phyloP scores from a whole-genome alignment of 768 basidiomycete species.

The Kwoniella bestiolae region DNA sequence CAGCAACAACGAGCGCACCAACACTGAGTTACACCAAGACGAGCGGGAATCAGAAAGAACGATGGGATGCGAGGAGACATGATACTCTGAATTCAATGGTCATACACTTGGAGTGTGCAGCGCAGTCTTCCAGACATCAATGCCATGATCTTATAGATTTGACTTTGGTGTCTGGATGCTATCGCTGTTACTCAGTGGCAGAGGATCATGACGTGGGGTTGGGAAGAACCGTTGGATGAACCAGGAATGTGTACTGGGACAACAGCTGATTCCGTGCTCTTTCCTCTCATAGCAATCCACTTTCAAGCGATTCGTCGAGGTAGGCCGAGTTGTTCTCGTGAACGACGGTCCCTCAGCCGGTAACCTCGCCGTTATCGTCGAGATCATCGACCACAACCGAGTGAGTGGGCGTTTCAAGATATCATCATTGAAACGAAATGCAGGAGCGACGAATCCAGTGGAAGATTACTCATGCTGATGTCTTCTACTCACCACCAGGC shows the following conservation, averaged over 20 bases:
- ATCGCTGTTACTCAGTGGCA: too few relatives aligned
- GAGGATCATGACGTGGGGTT: too few relatives aligned
- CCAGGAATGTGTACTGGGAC: background rate
- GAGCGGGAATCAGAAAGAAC: background rate
- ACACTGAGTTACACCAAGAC: too few relatives aligned
- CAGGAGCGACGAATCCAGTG: too few relatives aligned
- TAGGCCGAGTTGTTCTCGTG: slow-evolving; percentile 96
- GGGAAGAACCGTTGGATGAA: too few relatives aligned
- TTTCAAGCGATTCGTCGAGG: slow-evolving; percentile 97
- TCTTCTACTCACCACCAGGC: slow-evolving; percentile 68
- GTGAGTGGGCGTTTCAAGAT: slow-evolving; percentile 61
- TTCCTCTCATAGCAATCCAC: slow-evolving; percentile 41
- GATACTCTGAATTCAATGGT: too few relatives aligned
- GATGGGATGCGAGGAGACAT: background rate
- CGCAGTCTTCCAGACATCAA: too few relatives aligned
- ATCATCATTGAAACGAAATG: background rate
- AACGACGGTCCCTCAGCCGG: slow-evolving; percentile 82
- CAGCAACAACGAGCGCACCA: too few relatives aligned
- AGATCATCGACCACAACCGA: slow-evolving; percentile 99
- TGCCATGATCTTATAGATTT: too few relatives aligned
- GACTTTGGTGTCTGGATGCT: too few relatives aligned
- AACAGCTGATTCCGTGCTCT: background rate
- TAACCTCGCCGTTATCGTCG: slow-evolving; percentile 90
- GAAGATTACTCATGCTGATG: background rate
- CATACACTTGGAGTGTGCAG: too few relatives aligned